phyloP scores from a whole-genome alignment of 495 filamentous ascomycete genomes.

The Chaetomidium leptoderma region DNA sequence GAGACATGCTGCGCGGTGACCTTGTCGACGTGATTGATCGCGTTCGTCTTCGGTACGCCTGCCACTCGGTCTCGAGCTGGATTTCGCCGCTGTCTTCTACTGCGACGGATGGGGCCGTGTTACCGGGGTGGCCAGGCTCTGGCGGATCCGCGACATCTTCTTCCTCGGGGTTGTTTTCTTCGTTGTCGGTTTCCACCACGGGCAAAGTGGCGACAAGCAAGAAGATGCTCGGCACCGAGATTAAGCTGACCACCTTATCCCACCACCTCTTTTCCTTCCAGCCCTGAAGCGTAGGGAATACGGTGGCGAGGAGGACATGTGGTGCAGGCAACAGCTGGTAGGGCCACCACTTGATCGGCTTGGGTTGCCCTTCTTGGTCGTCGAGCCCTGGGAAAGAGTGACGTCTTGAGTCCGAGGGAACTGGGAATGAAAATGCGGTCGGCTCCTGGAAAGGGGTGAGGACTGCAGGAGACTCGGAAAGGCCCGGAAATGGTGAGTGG shows the following conservation, averaged over 20 bases:
- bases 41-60: constrained; percentile 47
- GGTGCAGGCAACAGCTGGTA: constrained; percentile 66
- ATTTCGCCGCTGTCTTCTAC: constrained; percentile 25
- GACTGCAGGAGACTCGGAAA: constrained; percentile 41
- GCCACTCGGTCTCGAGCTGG: constrained; percentile 47
- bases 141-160: constrained; percentile 33
- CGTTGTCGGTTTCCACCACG: constrained; percentile 64
- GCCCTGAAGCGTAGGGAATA: constrained; percentile 82
- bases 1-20: constrained; percentile 13
- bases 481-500: constrained; percentile 40
- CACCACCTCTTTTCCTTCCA: constrained; percentile 73
- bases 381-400: constrained; percentile 33
- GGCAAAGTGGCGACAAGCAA: constrained; percentile 89
- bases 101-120: constrained; percentile 31
- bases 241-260: constrained; percentile 71
- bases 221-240: constrained; percentile 85
- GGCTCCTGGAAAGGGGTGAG: constrained; percentile 41
- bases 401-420: constrained; percentile 19
- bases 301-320: constrained; percentile 60
- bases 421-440: constrained; percentile 36
- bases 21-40: constrained; percentile 30
- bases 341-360: constrained; percentile 66
- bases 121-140: constrained; percentile 17
- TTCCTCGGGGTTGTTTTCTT: constrained; percentile 47
- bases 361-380: constrained; percentile 45